Conservation (phyloP, 139 green algal species). For the Limnomonas spitsbergensis region DNA sequence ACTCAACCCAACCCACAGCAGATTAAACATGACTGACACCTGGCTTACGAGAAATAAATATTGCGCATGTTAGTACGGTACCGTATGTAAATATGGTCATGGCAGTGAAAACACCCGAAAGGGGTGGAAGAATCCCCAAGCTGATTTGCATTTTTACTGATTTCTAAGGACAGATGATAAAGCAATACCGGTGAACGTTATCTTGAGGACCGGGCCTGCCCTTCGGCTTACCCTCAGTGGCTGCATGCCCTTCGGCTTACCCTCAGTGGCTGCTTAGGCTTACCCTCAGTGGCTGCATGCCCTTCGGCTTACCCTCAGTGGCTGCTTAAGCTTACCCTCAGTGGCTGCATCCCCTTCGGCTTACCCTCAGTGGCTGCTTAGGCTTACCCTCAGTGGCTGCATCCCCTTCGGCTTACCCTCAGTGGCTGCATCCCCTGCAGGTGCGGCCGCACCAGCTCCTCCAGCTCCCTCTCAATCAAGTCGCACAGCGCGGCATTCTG, state of each 20-base stretch:
- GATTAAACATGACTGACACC: no score
- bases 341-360: background rate
- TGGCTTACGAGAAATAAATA: no score
- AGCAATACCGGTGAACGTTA: no score
- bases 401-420: background rate
- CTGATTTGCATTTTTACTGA: no score
- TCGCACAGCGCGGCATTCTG: slow-evolving; percentile 14
- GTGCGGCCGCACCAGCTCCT: slow-evolving; percentile 18
- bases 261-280: background rate
- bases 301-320: background rate
- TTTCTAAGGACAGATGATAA: no score
- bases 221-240: background rate
- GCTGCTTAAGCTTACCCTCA: background rate
- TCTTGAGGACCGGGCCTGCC: no score
- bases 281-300: background rate
- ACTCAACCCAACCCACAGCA: no score
- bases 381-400: background rate
- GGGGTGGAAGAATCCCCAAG: no score
- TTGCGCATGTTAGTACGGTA: no score
- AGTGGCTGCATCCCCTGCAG: slow-evolving; percentile 1
- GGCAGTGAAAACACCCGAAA: no score
- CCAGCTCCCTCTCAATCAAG: slow-evolving; percentile 18
- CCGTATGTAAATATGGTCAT: no score
- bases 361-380: background rate
- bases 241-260: background rate